Evolutionary conservation across 164 flowering plant genomes (phyloP), one percentile per base, ranked within the genome.

Genomic region (Magnolia kwangsiensis): DNA sequence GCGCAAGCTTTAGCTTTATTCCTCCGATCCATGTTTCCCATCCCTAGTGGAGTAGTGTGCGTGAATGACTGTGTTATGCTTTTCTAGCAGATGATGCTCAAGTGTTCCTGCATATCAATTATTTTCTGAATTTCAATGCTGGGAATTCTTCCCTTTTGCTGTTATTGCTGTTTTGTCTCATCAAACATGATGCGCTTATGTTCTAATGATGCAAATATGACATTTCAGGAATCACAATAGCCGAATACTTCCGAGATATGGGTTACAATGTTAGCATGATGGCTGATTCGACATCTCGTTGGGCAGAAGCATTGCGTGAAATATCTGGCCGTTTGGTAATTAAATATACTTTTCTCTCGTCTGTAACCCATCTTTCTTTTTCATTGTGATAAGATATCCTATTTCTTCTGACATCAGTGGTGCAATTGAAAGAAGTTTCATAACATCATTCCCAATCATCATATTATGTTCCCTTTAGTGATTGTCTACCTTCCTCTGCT

Each of bases 281-380:
- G 98, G 99, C 98, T 82, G 99, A 96, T 85, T 96, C 99, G 24
- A 96, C 99, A 51, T 96, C 99, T 75, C 94, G 98, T 49, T 96
- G 99, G 99, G 99, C 99, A 76, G 98, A 96, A 87, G 99, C 99
- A 71, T 77, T 96, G 86, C 94, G 99, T 86, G 99, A 96, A 87
- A 96, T 96, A 75, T 96, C 99, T 51, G 99, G 98, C 73, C 98
- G 98, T 29, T 77, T 94, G 96, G 99, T 96, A 81, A 79, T 83
- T 37, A 5, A 37, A 37, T 37, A 37, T 37, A 37, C 45, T 37
- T 37, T 37, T 37, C 45, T 37, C 45, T 37, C 45, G 7, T 37
- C 2, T 80, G 13, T 67, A 21, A 37, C 49, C 68, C 68, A 7
- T 10, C 27, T 7, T 66, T 66, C 45, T 24, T 49, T 73, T 58